phyloP scores from a whole-genome alignment of 495 filamentous ascomycete genomes.

The Durotheca rogersii region DNA sequence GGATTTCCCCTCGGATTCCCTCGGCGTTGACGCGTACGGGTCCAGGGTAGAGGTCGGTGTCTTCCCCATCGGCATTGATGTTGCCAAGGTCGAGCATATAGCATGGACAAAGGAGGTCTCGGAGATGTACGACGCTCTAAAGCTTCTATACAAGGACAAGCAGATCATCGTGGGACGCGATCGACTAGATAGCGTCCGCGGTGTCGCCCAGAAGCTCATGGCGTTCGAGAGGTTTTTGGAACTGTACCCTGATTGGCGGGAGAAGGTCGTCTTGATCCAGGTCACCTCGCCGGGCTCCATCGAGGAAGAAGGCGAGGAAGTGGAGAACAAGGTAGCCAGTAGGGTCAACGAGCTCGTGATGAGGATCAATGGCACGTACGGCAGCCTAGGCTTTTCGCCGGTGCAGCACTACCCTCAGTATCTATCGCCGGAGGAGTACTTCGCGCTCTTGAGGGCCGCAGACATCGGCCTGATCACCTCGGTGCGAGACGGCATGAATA shows the following conservation, averaged over 20 bases:
- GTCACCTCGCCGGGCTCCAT: conserved; percentile 82
- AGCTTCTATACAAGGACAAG: conserved; percentile 71
- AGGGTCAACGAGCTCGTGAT: conserved; percentile 85
- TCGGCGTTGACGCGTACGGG: conserved; percentile 85
- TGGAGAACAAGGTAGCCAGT: conserved; percentile 70
- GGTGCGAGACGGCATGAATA: conserved; percentile 95
- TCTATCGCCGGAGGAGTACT: conserved; percentile 81
- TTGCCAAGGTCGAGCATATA: conserved; percentile 63
- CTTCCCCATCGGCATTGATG: conserved; percentile 89
- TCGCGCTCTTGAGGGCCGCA: conserved; percentile 80
- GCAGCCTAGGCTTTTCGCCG: conserved; percentile 79
- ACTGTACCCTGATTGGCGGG: conserved; percentile 80
- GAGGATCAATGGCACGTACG: conserved; percentile 86
- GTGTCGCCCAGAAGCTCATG: conserved; percentile 89
- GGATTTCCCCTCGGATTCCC: conserved; percentile 74
- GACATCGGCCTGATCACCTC: conserved; percentile 91
- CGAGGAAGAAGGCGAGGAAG: conserved; percentile 71
- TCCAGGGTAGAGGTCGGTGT: conserved; percentile 84
- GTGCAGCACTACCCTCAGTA: conserved; percentile 94
- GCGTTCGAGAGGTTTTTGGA: conserved; percentile 90
- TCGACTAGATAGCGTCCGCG: conserved; percentile 82
- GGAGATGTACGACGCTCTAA: conserved; percentile 66
- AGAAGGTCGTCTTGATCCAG: conserved; percentile 91
- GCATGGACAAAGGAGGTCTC: conserved; percentile 69
- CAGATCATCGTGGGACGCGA: conserved; percentile 96